A percentile compares a stretch with the other conserved stretches of the same genome.
Evolutionary conservation across 108 stramenopile genomes (phyloP).

Genomic region (Conticribra guillardii): DNA sequence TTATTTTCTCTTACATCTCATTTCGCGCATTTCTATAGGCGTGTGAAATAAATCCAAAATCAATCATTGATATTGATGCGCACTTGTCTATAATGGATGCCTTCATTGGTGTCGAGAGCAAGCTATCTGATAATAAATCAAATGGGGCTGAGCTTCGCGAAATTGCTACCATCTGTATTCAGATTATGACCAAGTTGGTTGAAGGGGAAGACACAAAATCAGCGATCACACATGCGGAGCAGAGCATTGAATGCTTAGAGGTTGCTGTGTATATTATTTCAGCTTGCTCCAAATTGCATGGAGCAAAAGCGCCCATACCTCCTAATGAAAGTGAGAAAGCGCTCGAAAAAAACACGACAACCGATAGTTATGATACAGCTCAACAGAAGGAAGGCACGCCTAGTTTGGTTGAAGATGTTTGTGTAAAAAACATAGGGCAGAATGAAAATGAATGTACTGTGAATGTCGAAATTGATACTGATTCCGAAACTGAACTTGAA

Average conservation of each 20-base stretch:
- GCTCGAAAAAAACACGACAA: no score
- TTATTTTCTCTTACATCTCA: no score
- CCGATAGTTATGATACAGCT: no score
- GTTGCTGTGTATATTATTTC: not conserved
- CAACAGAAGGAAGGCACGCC: no score
- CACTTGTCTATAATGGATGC: conserved; percentile 62
- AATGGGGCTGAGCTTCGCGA: conserved; percentile 26
- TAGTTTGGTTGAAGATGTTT: no score
- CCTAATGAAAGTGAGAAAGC: no score
- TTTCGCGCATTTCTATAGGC: conserved; percentile 37
- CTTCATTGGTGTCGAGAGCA: conserved; percentile 38
- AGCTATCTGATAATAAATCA: not conserved
- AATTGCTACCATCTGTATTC: conserved; percentile 34
- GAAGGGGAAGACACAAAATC: conserved; percentile 45
- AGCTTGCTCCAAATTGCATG: not conserved
- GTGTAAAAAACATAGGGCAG: not conserved
- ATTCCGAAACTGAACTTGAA: not conserved
- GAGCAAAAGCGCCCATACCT: no score
- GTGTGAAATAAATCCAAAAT: conserved; percentile 60
- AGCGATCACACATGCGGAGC: conserved; percentile 44
- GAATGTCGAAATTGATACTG: not conserved
- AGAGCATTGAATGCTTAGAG: conserved; percentile 39
- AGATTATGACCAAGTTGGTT: conserved; percentile 21
- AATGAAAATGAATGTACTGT: not conserved
- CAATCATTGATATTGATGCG: conserved; percentile 67